These are phyloP conservation scores for Batrachochytrium dendrobatidis DNA, from an alignment of 371 early-diverging fungal species.

Conservation along the genomic window DNA sequence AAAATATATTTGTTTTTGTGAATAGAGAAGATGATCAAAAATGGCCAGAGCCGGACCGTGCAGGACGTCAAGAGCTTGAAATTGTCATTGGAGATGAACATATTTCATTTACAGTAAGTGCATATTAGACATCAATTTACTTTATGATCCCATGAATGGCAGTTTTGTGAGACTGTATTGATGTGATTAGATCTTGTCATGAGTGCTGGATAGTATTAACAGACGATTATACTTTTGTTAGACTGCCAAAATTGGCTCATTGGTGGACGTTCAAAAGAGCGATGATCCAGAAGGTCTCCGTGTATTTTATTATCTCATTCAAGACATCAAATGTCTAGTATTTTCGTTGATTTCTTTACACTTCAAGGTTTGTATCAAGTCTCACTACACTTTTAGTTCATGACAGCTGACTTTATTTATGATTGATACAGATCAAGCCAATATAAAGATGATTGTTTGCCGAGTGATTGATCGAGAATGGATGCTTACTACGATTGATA, in stretches of 20 bases:
- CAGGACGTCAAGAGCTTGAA: slow-evolving; percentile 92
- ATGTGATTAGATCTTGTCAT: background rate
- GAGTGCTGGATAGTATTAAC: slow-evolving; percentile 1
- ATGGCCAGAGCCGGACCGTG: slow-evolving; percentile 89
- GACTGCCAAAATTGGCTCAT: slow-evolving; percentile 87
- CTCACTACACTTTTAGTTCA: background rate
- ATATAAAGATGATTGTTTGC: too few species aligned
- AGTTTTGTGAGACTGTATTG: background rate
- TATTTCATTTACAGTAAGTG: slow-evolving; percentile 81
- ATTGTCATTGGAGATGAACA: slow-evolving; percentile 83
- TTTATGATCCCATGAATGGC: slow-evolving; percentile 8
- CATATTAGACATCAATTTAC: background rate
- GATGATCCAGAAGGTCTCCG: slow-evolving; percentile 92
- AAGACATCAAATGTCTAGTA: slow-evolving; percentile 92
- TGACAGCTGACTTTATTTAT: background rate
- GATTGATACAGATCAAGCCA: background rate
- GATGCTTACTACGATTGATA: too few species aligned
- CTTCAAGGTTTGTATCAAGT: slow-evolving; percentile 88
- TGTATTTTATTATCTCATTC: slow-evolving; percentile 92
- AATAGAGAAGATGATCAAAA: slow-evolving; percentile 79
- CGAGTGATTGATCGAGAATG: too few species aligned
- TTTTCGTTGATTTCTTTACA: slow-evolving; percentile 90
- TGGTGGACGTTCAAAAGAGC: slow-evolving; percentile 82
- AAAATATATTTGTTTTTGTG: too few species aligned
- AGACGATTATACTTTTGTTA: slow-evolving; percentile 24